Conservation (phyloP, 2,329 filamentous ascomycete genomes). For the Aspergillus sp. region DNA sequence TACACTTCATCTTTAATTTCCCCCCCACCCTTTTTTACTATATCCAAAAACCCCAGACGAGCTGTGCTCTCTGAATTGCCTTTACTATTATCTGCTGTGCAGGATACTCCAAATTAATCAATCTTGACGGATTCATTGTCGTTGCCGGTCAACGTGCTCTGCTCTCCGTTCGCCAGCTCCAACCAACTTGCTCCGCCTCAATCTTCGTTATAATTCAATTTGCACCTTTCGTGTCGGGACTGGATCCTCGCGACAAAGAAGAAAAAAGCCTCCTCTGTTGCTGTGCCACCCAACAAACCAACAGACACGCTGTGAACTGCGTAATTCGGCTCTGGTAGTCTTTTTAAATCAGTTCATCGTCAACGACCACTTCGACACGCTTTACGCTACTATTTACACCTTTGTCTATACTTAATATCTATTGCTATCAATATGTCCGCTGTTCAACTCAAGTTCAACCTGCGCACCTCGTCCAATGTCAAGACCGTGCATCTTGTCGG, state of each 20-base stretch:
- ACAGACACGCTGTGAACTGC: constrained; percentile 9
- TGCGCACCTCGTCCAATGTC: constrained; percentile 93
- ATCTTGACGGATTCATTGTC: constrained; percentile 23
- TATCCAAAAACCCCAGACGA: constrained; percentile 37
- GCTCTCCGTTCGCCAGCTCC: constrained; percentile 27
- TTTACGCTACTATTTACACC: constrained; percentile 8
- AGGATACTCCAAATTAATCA: constrained; percentile 27
- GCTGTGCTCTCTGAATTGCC: constrained; percentile 35
- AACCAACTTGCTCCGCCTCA: constrained; percentile 23
- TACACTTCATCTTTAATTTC: constrained; percentile 22
- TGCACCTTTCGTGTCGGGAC: constrained; percentile 31
- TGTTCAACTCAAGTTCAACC: constrained; percentile 91
- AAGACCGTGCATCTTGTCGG: constrained; percentile 97
- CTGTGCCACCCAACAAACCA: constrained; percentile 17
- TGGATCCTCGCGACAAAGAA: constrained; percentile 26
- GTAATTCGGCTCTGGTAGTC: constrained; percentile 32
- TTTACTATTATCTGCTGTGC: constrained; percentile 30
- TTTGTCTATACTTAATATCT: constrained; percentile 21
- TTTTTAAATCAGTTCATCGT: constrained; percentile 15
- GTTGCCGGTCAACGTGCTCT: constrained; percentile 36
- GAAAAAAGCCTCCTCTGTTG: constrained; percentile 17
- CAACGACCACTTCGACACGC: constrained; percentile 25
- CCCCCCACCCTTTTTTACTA: constrained; percentile 6
- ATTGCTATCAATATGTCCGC: constrained; percentile 67
- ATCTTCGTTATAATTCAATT: constrained; percentile 17